Evolutionary conservation across 2,329 filamentous ascomycete species (phyloP), one percentile per base, ranked within the genome.

Genomic region (Fusarium sp.): DNA sequence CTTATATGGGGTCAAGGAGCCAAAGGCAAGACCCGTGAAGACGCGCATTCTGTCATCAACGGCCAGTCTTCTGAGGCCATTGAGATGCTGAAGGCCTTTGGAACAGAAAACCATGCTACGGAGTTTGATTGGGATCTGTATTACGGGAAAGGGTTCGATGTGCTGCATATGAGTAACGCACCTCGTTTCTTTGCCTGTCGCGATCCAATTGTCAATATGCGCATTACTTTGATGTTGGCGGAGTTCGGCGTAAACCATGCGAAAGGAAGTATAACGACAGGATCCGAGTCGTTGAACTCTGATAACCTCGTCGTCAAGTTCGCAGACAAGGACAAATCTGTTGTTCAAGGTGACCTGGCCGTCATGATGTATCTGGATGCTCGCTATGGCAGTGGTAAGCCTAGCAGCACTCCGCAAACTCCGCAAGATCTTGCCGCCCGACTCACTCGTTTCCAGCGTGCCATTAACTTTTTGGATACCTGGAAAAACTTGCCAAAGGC

Each of bases 1-100:
- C 80, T 81, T 4, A 97, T 99, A 56, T 98, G 94, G 95, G 96
- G 96, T 15, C 94, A 97, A 79, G 96, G 96, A 4, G 95, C 94
- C 1, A 88, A 86, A 1, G 83, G 82, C 8, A 97, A 97, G 80
- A 83, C 82, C 0, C 83, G 83, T 26, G 83, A 83, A 0, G 80
- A 83, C 1, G 93, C 94, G 0, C 81, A 82, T 1, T 73, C 82
- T 0, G 89, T 97, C 12, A 78, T 93, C 57, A 93, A 93, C 67
- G 92, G 91, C 1, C 86, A 92, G 68, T 84, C 85, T 1, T 79
- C 83, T 5, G 88, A 92, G 74, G 89, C 90, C 0, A 83, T 92
- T 47, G 80, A 80, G 45, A 87, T 99, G 82, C 84, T 98, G 41
- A 84, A 83, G 55, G 93, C 92, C 0, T 98, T 99, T 79, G 92